Evolutionary conservation across 2,329 filamentous ascomycete species (phyloP).

Genomic region (Endothia cerciana): DNA sequence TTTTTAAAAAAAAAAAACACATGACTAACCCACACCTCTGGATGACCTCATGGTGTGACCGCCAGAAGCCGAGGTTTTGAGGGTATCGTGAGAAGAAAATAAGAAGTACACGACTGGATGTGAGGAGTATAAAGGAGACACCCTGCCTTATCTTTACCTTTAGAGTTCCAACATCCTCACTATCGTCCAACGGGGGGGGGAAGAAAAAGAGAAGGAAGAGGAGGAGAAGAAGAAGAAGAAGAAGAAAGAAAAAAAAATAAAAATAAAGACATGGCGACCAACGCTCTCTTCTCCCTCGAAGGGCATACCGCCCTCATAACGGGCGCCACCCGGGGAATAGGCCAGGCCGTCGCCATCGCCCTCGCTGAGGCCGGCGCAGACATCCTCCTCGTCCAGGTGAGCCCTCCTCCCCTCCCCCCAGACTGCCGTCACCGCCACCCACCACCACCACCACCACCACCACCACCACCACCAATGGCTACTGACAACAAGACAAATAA

Average conservation of each 20-base stretch:
- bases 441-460: accelerated
- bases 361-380: slow-evolving; percentile 64
- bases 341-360: slow-evolving; percentile 59
- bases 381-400: slow-evolving; percentile 58
- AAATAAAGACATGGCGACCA: slow-evolving; percentile 35
- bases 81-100: not conserved
- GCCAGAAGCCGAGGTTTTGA: not conserved
- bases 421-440: too few species aligned
- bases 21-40: too few species aligned
- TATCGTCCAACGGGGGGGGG: too few species aligned
- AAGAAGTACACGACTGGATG: not conserved
- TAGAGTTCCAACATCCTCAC: not conserved
- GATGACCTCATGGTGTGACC: not conserved
- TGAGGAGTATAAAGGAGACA: too few species aligned
- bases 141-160: not conserved
- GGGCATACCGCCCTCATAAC: slow-evolving; percentile 62
- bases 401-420: not conserved
- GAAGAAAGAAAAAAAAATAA: too few species aligned
- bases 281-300: slow-evolving; percentile 52
- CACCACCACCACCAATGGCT: not conserved
- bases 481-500: too few species aligned
- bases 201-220: not conserved
- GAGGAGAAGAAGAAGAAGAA: not conserved
- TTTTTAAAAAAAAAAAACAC: too few species aligned
- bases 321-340: slow-evolving; percentile 61